A percentile compares a stretch with the other conserved stretches of the same genome.
Conservation (phyloP, 208 protist genomes). For the Crithidia fasciculata region DNA sequence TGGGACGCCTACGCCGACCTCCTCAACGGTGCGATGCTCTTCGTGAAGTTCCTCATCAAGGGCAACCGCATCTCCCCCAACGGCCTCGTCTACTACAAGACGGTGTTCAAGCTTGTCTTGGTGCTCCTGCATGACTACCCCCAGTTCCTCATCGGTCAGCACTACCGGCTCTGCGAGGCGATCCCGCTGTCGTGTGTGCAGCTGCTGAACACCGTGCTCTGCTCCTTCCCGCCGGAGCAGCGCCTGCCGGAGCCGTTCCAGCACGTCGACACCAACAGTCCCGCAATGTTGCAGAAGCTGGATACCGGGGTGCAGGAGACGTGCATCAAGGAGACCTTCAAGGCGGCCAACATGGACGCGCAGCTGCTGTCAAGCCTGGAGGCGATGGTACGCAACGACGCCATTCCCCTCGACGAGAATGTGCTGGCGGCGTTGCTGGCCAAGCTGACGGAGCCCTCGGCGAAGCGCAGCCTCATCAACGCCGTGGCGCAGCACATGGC, state of each 20-base stretch:
- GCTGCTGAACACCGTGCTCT: slow-evolving; percentile 97
- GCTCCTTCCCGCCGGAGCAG: slow-evolving; percentile 96
- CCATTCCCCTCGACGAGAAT: slow-evolving; percentile 38
- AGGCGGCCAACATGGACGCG: slow-evolving; percentile 25
- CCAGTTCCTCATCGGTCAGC: slow-evolving; percentile 98
- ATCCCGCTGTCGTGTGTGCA: slow-evolving; percentile 97
- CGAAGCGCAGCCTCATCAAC: slow-evolving; percentile 92
- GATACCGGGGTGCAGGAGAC: slow-evolving; percentile 86
- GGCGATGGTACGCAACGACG: slow-evolving; percentile 51
- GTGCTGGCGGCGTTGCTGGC: slow-evolving; percentile 34
- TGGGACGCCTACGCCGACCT: slow-evolving; percentile 74
- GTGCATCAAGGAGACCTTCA: slow-evolving; percentile 79
- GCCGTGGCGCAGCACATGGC: slow-evolving; percentile 97
- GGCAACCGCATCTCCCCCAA: slow-evolving; percentile 66
- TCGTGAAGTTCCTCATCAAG: slow-evolving; percentile 77
- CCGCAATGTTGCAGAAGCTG: slow-evolving; percentile 91
- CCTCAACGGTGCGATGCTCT: slow-evolving; percentile 75
- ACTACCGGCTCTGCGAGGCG: slow-evolving; percentile 95
- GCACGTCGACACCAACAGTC: slow-evolving; percentile 78
- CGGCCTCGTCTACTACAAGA: slow-evolving; percentile 89
- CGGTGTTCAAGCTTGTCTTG: slow-evolving; percentile 93
- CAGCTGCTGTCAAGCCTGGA: slow-evolving; percentile 54
- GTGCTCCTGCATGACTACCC: slow-evolving; percentile 99
- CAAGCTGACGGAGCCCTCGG: slow-evolving; percentile 83
- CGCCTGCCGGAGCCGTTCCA: slow-evolving; percentile 95